A percentile compares a stretch with the other conserved stretches of the same genome.
Conservation (phyloP, 2,329 filamentous ascomycete species). For the Exophiala calicioides region DNA sequence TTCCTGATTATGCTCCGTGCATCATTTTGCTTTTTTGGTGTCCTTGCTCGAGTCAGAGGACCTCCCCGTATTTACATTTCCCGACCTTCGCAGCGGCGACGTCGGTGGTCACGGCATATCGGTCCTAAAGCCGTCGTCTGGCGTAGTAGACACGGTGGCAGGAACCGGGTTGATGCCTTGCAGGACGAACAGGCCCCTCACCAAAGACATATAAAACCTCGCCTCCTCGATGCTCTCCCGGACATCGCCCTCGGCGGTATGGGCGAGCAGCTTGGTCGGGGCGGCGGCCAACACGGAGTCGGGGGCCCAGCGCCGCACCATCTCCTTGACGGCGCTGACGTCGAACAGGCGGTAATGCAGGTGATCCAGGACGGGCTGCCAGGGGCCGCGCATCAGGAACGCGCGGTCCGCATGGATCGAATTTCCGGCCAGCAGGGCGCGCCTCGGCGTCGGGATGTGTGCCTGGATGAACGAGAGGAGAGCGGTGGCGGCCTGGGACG, state of each 20-base stretch:
- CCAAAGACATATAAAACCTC: conserved; percentile 72
- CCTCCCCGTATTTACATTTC: too few species aligned
- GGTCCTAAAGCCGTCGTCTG: conserved; percentile 4
- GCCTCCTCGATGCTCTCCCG: conserved; percentile 94
- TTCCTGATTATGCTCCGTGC: background rate
- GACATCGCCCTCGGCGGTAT: conserved; percentile 87
- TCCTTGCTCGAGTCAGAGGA: too few species aligned
- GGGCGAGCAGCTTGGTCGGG: conserved; percentile 72
- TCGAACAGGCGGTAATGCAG: conserved; percentile 90
- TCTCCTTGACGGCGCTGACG: conserved; percentile 91
- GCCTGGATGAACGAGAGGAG: conserved; percentile 77
- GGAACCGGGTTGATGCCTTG: background rate
- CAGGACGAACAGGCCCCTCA: conserved; percentile 4
- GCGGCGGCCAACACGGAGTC: conserved; percentile 60
- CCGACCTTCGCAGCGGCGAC: too few species aligned
- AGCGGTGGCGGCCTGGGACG: conserved; percentile 68
- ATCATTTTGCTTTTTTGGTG: too few species aligned
- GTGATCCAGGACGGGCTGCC: conserved; percentile 70
- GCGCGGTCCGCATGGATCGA: conserved; percentile 86
- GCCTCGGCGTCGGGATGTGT: conserved; percentile 66
- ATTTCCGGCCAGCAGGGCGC: conserved; percentile 82
- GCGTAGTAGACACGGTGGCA: background rate
- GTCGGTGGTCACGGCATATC: conserved; percentile 5
- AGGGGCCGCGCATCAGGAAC: conserved; percentile 76
- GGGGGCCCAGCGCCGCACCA: conserved; percentile 75